Evolutionary conservation across 345 rosid genomes (phyloP), one percentile per base, ranked within the genome.

Genomic region (Punica granatum): DNA sequence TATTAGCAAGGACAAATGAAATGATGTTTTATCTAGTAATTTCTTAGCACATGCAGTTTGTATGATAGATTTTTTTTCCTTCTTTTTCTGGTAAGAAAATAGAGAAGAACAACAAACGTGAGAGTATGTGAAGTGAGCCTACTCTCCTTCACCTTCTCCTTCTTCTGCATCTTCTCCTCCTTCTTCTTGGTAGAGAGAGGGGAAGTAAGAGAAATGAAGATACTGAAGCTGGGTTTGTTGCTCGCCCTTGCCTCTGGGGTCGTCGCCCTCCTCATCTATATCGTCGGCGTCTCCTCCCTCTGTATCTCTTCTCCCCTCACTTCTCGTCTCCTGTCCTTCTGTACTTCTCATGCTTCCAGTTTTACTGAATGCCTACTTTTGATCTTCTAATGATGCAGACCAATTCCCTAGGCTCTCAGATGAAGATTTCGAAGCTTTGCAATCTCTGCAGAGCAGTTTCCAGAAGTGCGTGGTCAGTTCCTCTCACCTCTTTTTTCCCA

Each of bases 381-480:
- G 68, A 60, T 62, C 63, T 28, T 53, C 44, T 51, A 54, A 48
- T 32, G 33, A n/a, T 74, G 67, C 69, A 91, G 97, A 86, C 80
- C 80, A 69, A 54, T 74, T 64, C 60, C 69, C 72, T 75, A 73
- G 70, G 71, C 84, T 88, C 42, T 80, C 89, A 63, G 77, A 68
- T 77, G 90, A 86, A 62, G 95, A 94, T 81, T 72, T 80, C 69
- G 79, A 80, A 60, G 91, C 99, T 14, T 69, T 94, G 82, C 84
- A 73, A 68, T 83, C 89, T 39, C 72, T 88, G 15, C 92, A 84
- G 77, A 77, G 32, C 75, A 78, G 68, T 72, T 94, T 94, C 78
- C 79, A 77, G 76, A 91, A 91, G 81, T 94, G 96, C 76, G 98
- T 94, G 78, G 96, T 94, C 76, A 83, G 88, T 82, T n/a, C 33